Conservation (phyloP, 768 basidiomycete species). For the Kwoniella sp. region DNA sequence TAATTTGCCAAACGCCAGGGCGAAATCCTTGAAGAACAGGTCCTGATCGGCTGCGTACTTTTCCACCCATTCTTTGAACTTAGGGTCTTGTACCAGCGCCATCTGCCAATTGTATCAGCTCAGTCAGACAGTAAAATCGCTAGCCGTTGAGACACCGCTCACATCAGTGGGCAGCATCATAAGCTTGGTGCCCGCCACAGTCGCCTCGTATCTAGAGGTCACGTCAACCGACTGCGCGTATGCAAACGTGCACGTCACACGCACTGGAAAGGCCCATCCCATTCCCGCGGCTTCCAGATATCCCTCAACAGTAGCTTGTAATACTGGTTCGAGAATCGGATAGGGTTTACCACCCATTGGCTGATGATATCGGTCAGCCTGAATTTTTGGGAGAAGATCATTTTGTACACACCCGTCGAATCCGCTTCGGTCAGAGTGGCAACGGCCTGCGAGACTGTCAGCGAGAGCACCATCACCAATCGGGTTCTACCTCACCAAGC, state of each 20-base stretch:
- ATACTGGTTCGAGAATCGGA: slow-evolving; percentile 51
- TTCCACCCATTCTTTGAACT: slow-evolving; percentile 48
- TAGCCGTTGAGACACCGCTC: slow-evolving; percentile 4
- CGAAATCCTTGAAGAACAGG: slow-evolving; percentile 49
- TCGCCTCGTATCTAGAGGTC: slow-evolving; percentile 40
- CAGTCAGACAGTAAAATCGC: neutral
- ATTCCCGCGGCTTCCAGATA: slow-evolving; percentile 48
- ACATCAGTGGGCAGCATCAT: slow-evolving; percentile 52
- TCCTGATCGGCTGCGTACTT: slow-evolving; percentile 50
- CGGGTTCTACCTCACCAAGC: slow-evolving; percentile 26
- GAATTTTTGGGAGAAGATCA: neutral
- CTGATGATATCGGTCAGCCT: slow-evolving; percentile 4
- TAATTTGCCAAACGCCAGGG: slow-evolving; percentile 49
- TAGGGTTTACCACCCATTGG: slow-evolving; percentile 51
- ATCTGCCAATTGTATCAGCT: slow-evolving; percentile 34
- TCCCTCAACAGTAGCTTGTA: slow-evolving; percentile 46
- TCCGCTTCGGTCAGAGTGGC: slow-evolving; percentile 49
- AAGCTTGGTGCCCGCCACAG: slow-evolving; percentile 45
- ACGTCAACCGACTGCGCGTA: neutral
- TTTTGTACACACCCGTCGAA: slow-evolving; percentile 47
- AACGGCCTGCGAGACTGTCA: slow-evolving; percentile 26
- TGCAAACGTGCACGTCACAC: neutral
- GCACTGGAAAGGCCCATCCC: slow-evolving; percentile 51
- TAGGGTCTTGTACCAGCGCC: slow-evolving; percentile 46
- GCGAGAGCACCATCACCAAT: neutral